Base-by-base conservation (phyloP, 1,284 basidiomycete species). In the Tilletia walkeri region DNA sequence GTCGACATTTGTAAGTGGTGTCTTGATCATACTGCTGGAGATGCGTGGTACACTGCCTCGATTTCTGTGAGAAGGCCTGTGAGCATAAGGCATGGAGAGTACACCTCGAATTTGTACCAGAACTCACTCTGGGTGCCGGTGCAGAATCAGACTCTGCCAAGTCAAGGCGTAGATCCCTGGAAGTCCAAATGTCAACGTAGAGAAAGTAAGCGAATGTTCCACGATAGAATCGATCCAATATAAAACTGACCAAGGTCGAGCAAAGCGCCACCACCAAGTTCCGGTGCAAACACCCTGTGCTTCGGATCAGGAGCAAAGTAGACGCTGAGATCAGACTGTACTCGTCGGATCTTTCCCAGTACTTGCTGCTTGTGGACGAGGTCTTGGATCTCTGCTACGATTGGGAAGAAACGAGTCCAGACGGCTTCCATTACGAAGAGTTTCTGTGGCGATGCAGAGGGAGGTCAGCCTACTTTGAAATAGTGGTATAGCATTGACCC, bases 281-380 rank as follows among this genome's bases (percentile, higher is more conserved):
- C 84, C 2, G 94, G 93, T 78, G 94, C 89, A 75, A 93, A 84
- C 75, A 95, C 90, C 48, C 93, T 86, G 85, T 93, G 90, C 90
- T 41, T 92, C 89, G 75, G 70, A 56, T 80, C 79, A 4, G 70
- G 69, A 16, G 68, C 65, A 63, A 80, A 78, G n/a, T 34, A 54
- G n/a, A 65, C 65, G 4, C 70, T 67, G 16, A 80, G 69, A 59
- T 81, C 79, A 50, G 67, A 66, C 65, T 68, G 72, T 38, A 78
- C 75, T 14, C 78, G 69, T 4, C 65, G 54, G 20, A 81, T 48
- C 9, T 72, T 53, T 9, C 79, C 79, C 16, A 81, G 70, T 3
- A 73, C 59, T n/a, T 67, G 49, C 18, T 81, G 72, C 18, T 78
- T 9, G 59, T 80, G 78, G 16, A 80, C 50, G 16, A 75, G 67